Evolutionary conservation across 2,329 filamentous ascomycete species (phyloP), one percentile per base, ranked within the genome.

Genomic region (Trichoderma endophyticum): DNA sequence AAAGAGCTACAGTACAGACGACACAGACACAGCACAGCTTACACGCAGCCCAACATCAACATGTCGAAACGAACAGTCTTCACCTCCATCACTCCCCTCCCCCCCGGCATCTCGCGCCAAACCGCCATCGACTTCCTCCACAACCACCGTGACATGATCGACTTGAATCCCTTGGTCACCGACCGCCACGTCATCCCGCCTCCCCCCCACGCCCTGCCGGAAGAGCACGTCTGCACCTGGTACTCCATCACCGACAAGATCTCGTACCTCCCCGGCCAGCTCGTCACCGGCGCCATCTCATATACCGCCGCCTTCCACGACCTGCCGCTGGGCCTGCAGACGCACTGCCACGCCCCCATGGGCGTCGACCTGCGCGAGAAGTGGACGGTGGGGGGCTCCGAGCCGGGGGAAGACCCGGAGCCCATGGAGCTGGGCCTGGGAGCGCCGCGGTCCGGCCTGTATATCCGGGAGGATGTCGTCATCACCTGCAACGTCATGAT

Each of bases 251-350:
- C 91, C 65, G 93, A 97, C 83, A 89, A 88, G 77, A 91, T 97
- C 76, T 86, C 88, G 67, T 94, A 94, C 78, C 83, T 95, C 0
- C 93, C 93, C 0, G 91, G 91, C 24, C 88, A 87, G 12, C 77
- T 91, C 4, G 85, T 88, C 57, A 87, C 87, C 18, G 89, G 91
- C 72, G 90, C 92, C 77, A 87, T 97, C 72, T 89, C 86, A 34
- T 97, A 97, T 84, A 93, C 91, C 56, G 92, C 89, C 70, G 93
- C 92, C 77, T 97, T 97, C 79, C 88, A 93, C 81, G 89, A 97
- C 77, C 84, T 93, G 24, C 84, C 89, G 4, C 84, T 87, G 71
- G 93, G 94, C 6, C 81, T 97, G 32, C 90, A 94, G 82, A 97
- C 93, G 15, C 94, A 97, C 79, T 90, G 91, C 77, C 95, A 94